Conservation (phyloP, 805 yeast genomes). For the Suhomyces sp. region DNA sequence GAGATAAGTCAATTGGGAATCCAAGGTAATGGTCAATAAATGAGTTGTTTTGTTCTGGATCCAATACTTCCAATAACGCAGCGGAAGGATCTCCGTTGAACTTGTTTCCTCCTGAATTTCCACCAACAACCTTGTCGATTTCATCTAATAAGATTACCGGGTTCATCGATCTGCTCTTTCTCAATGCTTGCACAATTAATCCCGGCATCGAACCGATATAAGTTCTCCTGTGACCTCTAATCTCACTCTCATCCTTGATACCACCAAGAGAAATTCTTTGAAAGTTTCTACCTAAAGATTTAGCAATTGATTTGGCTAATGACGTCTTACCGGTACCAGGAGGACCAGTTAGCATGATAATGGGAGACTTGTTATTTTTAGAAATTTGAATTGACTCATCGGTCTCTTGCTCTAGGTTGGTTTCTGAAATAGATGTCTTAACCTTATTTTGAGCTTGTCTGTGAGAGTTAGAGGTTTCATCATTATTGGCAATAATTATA, state of each 20-base stretch:
- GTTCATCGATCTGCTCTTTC: slow-evolving; percentile 74
- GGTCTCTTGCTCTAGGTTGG: slow-evolving; percentile 7
- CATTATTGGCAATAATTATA: slow-evolving; percentile 35
- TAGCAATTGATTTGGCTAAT: slow-evolving; percentile 76
- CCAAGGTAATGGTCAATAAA: slow-evolving; percentile 84
- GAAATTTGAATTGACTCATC: slow-evolving; percentile 19
- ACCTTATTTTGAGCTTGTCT: slow-evolving; percentile 20
- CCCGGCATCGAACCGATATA: slow-evolving; percentile 95
- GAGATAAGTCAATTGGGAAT: slow-evolving; percentile 80
- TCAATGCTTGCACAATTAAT: slow-evolving; percentile 66
- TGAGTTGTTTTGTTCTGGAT: slow-evolving; percentile 79
- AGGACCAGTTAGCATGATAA: slow-evolving; percentile 80
- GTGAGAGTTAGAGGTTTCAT: slow-evolving; percentile 28
- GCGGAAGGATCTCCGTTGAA: slow-evolving; percentile 87
- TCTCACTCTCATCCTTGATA: slow-evolving; percentile 82
- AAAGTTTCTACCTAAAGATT: slow-evolving; percentile 67
- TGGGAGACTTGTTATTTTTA: slow-evolving; percentile 58
- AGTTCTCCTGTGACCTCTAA: slow-evolving; percentile 87
- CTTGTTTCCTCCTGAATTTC: slow-evolving; percentile 40
- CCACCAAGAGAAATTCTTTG: slow-evolving; percentile 87
- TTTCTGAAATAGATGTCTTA: slow-evolving; percentile 13
- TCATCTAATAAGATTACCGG: slow-evolving; percentile 84
- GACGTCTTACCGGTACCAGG: slow-evolving; percentile 95
- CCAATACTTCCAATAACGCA: slow-evolving; percentile 81
- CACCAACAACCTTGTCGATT: slow-evolving; percentile 73